Evolutionary conservation across 2,329 filamentous ascomycete species (phyloP).

Genomic region (Madurella mycetomatis): DNA sequence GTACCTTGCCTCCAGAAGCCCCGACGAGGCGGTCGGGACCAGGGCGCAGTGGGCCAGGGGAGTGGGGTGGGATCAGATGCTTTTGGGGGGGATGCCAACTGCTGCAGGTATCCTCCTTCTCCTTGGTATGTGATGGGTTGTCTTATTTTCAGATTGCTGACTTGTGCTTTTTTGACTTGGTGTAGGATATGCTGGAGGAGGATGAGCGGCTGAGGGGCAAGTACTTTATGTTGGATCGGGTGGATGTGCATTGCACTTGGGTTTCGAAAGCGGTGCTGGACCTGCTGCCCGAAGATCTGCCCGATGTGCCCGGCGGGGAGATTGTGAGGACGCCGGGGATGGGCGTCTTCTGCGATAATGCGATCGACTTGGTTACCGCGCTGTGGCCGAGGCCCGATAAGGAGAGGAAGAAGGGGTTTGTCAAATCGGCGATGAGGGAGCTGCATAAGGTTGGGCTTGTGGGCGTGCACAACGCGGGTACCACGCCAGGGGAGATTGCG

Average conservation of each 20-base stretch:
- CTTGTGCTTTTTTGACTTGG: not conserved
- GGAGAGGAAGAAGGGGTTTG: conserved; percentile 49
- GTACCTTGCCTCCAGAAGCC: conserved; percentile 39
- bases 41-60: conserved; percentile 60
- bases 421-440: conserved; percentile 57
- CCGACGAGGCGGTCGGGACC: conserved; percentile 49
- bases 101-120: conserved; percentile 43
- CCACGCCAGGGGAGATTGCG: conserved; percentile 48
- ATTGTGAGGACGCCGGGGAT: conserved; percentile 56
- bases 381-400: conserved; percentile 54
- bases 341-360: conserved; percentile 71
- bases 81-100: conserved; percentile 61
- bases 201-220: conserved; percentile 49
- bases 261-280: conserved; percentile 60
- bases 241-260: conserved; percentile 68
- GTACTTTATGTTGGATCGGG: conserved; percentile 65
- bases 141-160: not conserved
- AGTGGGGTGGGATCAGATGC: conserved; percentile 67
- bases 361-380: conserved; percentile 57
- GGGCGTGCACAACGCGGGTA: conserved; percentile 65
- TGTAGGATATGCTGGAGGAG: conserved; percentile 50
- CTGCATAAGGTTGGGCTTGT: conserved; percentile 63
- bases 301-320: conserved; percentile 58
- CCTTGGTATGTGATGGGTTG: not conserved
- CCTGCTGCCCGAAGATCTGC: conserved; percentile 47